A percentile compares a stretch with the other conserved stretches of the same genome.
phyloP scores from a whole-genome alignment of 768 basidiomycete species.

The Trametes maxima region DNA sequence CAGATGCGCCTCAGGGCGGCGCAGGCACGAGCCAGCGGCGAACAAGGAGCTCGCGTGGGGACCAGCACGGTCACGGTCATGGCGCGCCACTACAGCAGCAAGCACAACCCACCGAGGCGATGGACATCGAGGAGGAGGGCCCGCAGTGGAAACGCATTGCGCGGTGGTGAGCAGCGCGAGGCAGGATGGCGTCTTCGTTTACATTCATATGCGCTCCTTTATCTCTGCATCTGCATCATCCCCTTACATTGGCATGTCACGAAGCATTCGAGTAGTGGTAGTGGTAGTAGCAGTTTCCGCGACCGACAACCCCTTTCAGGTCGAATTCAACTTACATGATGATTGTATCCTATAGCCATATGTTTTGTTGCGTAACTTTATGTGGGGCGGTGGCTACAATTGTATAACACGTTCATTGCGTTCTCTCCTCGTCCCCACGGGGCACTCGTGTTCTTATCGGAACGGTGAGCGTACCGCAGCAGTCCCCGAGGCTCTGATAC shows the following conservation, averaged over 20 bases:
- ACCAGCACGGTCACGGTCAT: conserved; percentile 35
- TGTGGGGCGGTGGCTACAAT: conserved; percentile 18
- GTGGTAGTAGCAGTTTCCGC: no score
- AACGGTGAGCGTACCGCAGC: no score
- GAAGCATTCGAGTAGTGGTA: no score
- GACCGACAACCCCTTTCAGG: not conserved
- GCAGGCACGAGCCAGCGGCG: conserved; percentile 49
- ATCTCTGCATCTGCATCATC: not conserved
- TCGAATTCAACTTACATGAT: conserved; percentile 10
- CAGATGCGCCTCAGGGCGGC: conserved; percentile 34
- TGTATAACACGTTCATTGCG: conserved; percentile 20
- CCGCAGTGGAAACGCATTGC: conserved; percentile 76
- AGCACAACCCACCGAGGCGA: conserved; percentile 44
- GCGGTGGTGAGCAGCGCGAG: conserved; percentile 47
- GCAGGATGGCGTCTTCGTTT: not conserved
- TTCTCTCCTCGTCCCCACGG: no score
- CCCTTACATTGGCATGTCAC: not conserved
- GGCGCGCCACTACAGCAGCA: conserved; percentile 20
- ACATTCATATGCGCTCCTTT: not conserved
- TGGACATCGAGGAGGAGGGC: conserved; percentile 76
- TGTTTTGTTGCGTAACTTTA: conserved; percentile 22
- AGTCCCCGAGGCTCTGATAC: no score
- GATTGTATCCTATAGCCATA: conserved; percentile 25
- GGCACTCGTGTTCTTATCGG: no score
- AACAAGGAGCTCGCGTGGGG: conserved; percentile 52